Base-by-base conservation (phyloP, 805 yeast species). In the Spathaspora boniae region DNA sequence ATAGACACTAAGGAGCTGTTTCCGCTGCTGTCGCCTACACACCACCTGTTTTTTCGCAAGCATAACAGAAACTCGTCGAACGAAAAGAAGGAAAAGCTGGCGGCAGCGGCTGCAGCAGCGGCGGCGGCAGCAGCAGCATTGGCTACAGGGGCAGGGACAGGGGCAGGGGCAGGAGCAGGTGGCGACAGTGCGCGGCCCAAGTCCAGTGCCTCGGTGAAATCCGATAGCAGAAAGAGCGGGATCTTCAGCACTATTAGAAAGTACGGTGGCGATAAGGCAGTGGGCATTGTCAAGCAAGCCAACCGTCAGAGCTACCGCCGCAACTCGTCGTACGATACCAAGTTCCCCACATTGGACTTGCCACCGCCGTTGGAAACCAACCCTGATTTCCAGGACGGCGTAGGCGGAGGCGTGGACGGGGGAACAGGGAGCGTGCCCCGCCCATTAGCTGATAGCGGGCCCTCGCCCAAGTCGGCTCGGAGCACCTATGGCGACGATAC, bases 1-100 rank as follows among this genome's bases (percentile, higher is more conserved):
- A 45, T 63, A 2, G 37, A 47, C 5, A 33, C 39, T 12, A 58
- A 58, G 36, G 16, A 18, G 6, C 53, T 55, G 23, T 55, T 54
- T n/a, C 38, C 37, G 23, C 26, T 42, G 4, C 34, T 48, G 2
- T 38, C 51, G 4, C 33, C 47, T 7, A 36, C 46, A 11, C 19
- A 17, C 18, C 54, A 46, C 25, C 72, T 73, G 18, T 68, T 82
- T 34, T 81, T 82, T 60, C 65, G 83, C 44, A 72, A 80, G 42
- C 86, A 80, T 47, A 70, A 74, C 31, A 71, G 84, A 38, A 72
- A 82, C n/a, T 74, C 71, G 32, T 44, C 49, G 9, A 45, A 36
- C 29, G 44, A 46, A 8, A 39, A 31, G 24, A 28, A 24, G 21
- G 34, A 29, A 29, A n/a, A n/a, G n/a, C n/a, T 11, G 7, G 7